Percentiles rank a stretch among this genome's conserved stretches.
phyloP scores from a whole-genome alignment of 768 basidiomycete species.

The Russula lepida region DNA sequence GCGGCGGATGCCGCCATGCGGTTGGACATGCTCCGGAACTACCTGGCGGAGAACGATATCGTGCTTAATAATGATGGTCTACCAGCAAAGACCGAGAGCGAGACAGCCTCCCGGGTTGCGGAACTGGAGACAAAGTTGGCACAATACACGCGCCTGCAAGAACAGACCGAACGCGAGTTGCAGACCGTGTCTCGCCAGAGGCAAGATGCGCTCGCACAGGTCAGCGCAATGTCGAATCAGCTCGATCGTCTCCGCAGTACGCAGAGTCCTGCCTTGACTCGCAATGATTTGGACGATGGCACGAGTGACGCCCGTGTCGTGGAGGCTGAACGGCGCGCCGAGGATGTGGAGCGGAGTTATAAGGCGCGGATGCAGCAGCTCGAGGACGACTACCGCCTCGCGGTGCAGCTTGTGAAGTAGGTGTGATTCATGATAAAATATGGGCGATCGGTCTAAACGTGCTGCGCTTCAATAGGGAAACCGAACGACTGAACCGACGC shows the following conservation, averaged over 20 bases:
- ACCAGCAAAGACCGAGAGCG: conserved; percentile 34
- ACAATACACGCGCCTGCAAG: conserved; percentile 63
- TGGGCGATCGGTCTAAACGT: conserved; percentile 18
- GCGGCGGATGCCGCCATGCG: conserved; percentile 64
- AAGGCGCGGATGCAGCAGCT: conserved; percentile 78
- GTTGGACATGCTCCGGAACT: conserved; percentile 69
- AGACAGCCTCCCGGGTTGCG: conserved; percentile 39
- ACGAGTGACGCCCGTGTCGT: conserved; percentile 39
- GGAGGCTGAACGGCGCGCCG: conserved; percentile 70
- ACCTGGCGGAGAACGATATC: conserved; percentile 85
- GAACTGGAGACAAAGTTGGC: conserved; percentile 76
- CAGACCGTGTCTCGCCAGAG: conserved; percentile 55
- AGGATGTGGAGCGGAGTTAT: conserved; percentile 70
- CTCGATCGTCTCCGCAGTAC: conserved; percentile 57
- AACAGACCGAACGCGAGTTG: conserved; percentile 70
- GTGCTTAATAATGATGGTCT: conserved; percentile 65
- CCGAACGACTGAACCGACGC: conserved; percentile 94
- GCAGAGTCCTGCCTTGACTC: conserved; percentile 39
- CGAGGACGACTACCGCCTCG: conserved; percentile 93
- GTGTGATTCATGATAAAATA: conserved; percentile 27
- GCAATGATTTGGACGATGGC: conserved; percentile 30
- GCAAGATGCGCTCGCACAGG: conserved; percentile 66
- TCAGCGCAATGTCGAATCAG: conserved; percentile 53
- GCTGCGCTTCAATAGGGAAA: conserved; percentile 51
- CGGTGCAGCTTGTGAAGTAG: conserved; percentile 96